Base-by-base conservation (phyloP, 78 protist genomes). In the Salpingoeca rosetta region DNA sequence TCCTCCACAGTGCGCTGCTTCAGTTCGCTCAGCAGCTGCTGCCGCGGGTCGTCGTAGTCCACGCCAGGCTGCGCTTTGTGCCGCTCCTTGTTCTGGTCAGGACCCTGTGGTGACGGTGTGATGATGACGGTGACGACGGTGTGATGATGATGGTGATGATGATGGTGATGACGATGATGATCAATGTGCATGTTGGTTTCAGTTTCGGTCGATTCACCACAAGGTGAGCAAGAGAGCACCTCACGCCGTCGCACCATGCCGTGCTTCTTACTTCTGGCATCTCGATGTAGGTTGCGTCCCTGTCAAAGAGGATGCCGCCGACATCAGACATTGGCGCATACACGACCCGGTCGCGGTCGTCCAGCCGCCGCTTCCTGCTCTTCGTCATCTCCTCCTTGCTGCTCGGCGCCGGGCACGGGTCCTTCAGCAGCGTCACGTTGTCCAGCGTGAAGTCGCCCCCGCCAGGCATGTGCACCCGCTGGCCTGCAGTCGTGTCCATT, bases 341-440 rank as follows among this genome's bases (percentile, higher is more conserved):
- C 36, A 89, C 35, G 10, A 51, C 72, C 76, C 92, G 79, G 76
- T 95, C 95, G 56, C 88, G 89, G 57, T 90, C 93, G 44, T 86
- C 85, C 44, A 97, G 89, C 2, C 85, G 91, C 44, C 92, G 88
- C 88, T 80, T 86, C 43, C 80, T 73, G 31, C 42, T 1, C 72
- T 27, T 43, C 27, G n/a, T 28, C 2, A n/a, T 44, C 88, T 80
- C 36, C 26, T 57, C 73, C 40, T 45, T 26, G 31, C 45, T 27
- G 36, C 22, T 38, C 51, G 98, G 97, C 42, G 86, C 92, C 28
- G 98, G 98, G 90, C 97, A 95, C 74, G 99, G 99, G 88, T 98
- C 99, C 0, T 85, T 83, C 37, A 98, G 80, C 28, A 81, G 43
- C 12, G 86, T 72, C 26, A 95, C 80, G 10, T 84, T 80, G n/a